Evolutionary conservation across 495 filamentous ascomycete species (phyloP).

Genomic region (Podospora bellae-mahoneyi): DNA sequence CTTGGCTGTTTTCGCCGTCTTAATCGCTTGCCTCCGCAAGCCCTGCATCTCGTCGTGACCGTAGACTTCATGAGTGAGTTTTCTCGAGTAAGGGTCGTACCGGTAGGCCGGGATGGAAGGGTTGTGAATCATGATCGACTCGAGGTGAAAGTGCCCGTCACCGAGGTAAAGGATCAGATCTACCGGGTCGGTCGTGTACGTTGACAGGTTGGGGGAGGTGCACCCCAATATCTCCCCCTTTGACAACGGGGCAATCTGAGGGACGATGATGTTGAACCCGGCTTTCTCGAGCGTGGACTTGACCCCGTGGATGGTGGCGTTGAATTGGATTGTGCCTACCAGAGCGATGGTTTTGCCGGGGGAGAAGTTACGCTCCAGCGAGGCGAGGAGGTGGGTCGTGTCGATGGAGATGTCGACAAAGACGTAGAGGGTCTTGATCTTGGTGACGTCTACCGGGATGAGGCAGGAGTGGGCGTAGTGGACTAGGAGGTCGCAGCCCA

Average conservation of each 20-base stretch:
- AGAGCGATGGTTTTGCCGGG: slow-evolving; percentile 82
- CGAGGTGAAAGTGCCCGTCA: slow-evolving; percentile 94
- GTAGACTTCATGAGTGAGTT: slow-evolving; percentile 85
- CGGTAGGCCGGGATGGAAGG: slow-evolving; percentile 84
- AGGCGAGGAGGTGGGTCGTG: slow-evolving; percentile 76
- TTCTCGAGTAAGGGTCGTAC: slow-evolving; percentile 94
- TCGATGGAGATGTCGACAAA: slow-evolving; percentile 98
- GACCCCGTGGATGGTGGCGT: slow-evolving; percentile 86
- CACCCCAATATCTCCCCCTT: slow-evolving; percentile 96
- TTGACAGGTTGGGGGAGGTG: slow-evolving; percentile 74
- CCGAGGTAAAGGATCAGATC: slow-evolving; percentile 90
- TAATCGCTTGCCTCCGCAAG: slow-evolving; percentile 73
- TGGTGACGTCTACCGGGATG: slow-evolving; percentile 91
- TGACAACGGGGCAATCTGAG: slow-evolving; percentile 86
- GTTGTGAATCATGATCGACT: slow-evolving; percentile 98
- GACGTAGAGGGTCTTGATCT: slow-evolving; percentile 93
- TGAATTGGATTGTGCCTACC: slow-evolving; percentile 98
- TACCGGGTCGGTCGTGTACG: slow-evolving; percentile 45
- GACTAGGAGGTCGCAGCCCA: slow-evolving; percentile 91
- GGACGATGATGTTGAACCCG: slow-evolving; percentile 79
- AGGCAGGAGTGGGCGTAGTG: slow-evolving; percentile 97
- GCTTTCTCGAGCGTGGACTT: slow-evolving; percentile 69
- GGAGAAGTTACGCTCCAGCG: slow-evolving; percentile 83
- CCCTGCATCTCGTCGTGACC: slow-evolving; percentile 84
- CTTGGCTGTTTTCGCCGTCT: slow-evolving; percentile 63